Evolutionary conservation across 495 filamentous ascomycete genomes (phyloP).

Genomic region (Haplographium delicatum): DNA sequence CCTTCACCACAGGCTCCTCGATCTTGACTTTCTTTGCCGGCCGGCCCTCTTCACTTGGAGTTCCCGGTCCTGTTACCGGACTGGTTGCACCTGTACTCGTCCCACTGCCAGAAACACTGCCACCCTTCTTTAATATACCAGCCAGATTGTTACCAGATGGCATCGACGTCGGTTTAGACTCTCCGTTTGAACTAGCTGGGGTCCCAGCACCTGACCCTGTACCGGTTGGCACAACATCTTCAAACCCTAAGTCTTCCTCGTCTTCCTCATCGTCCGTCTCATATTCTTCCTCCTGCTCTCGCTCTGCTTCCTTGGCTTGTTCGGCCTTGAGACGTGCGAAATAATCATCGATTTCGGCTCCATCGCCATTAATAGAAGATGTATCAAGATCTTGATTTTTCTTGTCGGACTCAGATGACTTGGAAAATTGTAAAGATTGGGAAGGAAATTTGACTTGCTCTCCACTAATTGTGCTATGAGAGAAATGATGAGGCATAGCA

Average conservation of each 20-base stretch:
- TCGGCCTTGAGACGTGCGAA: slow-evolving; percentile 49
- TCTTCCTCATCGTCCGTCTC: slow-evolving; percentile 47
- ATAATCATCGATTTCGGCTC: slow-evolving; percentile 43
- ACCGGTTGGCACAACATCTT: slow-evolving; percentile 32
- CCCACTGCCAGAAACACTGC: slow-evolving; percentile 30
- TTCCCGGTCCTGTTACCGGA: slow-evolving; percentile 25
- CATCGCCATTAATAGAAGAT: slow-evolving; percentile 25
- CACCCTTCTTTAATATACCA: slow-evolving; percentile 22
- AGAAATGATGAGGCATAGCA: slow-evolving; percentile 83
- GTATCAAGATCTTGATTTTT: slow-evolving; percentile 32
- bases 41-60: slow-evolving; percentile 36
- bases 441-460: slow-evolving; percentile 28
- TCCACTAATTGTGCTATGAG: slow-evolving; percentile 70
- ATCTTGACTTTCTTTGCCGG: slow-evolving; percentile 52
- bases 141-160: slow-evolving; percentile 7
- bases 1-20: slow-evolving; percentile 42
- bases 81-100: slow-evolving; percentile 29
- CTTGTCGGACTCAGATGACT: slow-evolving; percentile 47
- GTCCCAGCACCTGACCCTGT: slow-evolving; percentile 24
- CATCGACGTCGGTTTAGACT: slow-evolving; percentile 4
- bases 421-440: slow-evolving; percentile 15
- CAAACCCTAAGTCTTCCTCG: slow-evolving; percentile 39
- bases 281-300: slow-evolving; percentile 41
- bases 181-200: slow-evolving; percentile 20
- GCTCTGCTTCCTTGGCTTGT: slow-evolving; percentile 41